These are phyloP conservation scores for Trypanosoma brucei DNA, from an alignment of 208 protist species.

Conservation along the genomic window DNA sequence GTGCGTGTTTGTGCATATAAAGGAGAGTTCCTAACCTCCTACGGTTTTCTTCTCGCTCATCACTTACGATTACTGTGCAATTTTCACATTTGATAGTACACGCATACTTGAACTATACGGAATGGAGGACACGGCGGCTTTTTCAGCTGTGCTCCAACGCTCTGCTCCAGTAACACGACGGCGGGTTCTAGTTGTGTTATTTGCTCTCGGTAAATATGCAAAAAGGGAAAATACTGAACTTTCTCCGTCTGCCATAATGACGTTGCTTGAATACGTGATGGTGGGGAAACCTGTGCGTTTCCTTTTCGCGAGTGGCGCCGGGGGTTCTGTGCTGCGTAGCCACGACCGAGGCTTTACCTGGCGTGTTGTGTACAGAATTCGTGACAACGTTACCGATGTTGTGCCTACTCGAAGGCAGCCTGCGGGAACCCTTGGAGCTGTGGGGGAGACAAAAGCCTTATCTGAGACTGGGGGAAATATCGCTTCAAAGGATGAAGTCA, in stretches of 20 bases:
- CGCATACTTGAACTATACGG: background rate
- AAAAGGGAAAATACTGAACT: slow-evolving; percentile 4
- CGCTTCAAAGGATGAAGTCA: background rate
- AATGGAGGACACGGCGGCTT: slow-evolving; percentile 20
- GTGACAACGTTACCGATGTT: too few species aligned
- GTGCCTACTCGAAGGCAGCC: background rate
- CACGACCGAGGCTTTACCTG: slow-evolving; percentile 61
- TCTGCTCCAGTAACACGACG: slow-evolving; percentile 18
- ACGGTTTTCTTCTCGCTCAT: too few species aligned
- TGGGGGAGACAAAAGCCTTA: slow-evolving; percentile 6
- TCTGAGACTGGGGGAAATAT: too few species aligned
- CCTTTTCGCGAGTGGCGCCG: slow-evolving; percentile 52
- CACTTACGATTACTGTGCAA: too few species aligned
- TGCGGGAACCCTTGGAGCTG: background rate
- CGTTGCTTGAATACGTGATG: slow-evolving; percentile 18
- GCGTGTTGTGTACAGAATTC: slow-evolving; percentile 19
- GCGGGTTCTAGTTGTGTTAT: slow-evolving; percentile 17
- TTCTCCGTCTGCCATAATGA: slow-evolving; percentile 12
- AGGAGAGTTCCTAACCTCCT: too few species aligned
- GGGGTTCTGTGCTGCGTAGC: slow-evolving; percentile 51
- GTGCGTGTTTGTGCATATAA: too few species aligned
- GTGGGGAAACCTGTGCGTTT: slow-evolving; percentile 33
- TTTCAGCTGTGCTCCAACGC: slow-evolving; percentile 19
- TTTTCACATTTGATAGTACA: background rate
- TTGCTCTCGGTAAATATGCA: slow-evolving; percentile 7